Percentiles rank a stretch among this genome's conserved stretches.
phyloP scores from a whole-genome alignment of 192 early-diverging fungal genomes.

The Backusella tarrabulga region DNA sequence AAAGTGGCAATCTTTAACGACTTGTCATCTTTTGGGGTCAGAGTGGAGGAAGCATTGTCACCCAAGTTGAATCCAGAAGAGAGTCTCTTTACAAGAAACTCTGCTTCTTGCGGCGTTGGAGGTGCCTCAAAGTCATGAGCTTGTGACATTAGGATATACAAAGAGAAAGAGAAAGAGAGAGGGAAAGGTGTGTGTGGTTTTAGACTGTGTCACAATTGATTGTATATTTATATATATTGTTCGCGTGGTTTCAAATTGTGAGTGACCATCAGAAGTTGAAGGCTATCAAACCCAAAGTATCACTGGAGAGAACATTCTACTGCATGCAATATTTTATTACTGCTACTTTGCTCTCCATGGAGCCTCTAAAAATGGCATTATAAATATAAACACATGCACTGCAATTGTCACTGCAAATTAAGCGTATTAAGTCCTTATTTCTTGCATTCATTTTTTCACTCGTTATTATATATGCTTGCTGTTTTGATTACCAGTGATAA shows the following conservation, averaged over 20 bases:
- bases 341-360: no score
- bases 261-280: background rate
- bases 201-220: background rate
- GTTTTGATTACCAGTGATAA: no score
- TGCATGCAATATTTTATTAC: background rate
- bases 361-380: no score
- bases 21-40: slow-evolving; percentile 45
- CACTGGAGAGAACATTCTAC: background rate
- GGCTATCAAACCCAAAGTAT: background rate
- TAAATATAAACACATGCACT: no score
- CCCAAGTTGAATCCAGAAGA: slow-evolving; percentile 5
- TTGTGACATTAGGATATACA: slow-evolving; percentile 1
- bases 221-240: background rate
- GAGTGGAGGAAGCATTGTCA: slow-evolving; percentile 1
- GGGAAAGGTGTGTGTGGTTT: background rate
- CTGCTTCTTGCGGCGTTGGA: slow-evolving; percentile 26
- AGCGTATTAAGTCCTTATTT: no score
- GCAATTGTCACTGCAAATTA: no score
- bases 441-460: no score
- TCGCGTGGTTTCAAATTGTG: background rate
- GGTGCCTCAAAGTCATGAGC: slow-evolving; percentile 13
- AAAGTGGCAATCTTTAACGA: slow-evolving; percentile 59
- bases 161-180: background rate
- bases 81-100: slow-evolving; percentile 26
- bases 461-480: no score